Evolutionary conservation across 2,329 filamentous ascomycete genomes (phyloP).

Genomic region (Nothophoma quercina): DNA sequence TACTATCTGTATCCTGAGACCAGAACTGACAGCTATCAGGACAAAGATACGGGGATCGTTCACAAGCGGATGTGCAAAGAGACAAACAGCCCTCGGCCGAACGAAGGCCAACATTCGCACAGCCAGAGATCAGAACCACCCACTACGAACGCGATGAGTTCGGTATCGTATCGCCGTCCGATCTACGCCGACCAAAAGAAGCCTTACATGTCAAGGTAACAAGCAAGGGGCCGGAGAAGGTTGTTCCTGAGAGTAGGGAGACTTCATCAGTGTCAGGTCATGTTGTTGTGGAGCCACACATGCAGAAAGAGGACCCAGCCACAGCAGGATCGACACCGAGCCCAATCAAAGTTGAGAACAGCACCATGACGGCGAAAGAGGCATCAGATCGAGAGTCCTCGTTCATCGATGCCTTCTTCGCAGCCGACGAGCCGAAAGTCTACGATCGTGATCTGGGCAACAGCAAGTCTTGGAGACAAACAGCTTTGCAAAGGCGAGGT

Average conservation of each 20-base stretch:
- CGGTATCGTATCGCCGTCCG: slow-evolving; percentile 43
- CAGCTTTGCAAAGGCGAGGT: slow-evolving; percentile 25
- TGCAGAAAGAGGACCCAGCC: background rate
- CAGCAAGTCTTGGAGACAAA: slow-evolving; percentile 36
- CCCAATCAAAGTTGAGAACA: background rate
- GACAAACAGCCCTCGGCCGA: background rate
- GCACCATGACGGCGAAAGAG: background rate
- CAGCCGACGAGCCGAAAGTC: slow-evolving; percentile 11
- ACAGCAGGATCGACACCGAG: background rate
- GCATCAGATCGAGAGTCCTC: slow-evolving; percentile 20
- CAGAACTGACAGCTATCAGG: slow-evolving; percentile 1
- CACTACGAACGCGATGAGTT: slow-evolving; percentile 27
- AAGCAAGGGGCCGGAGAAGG: background rate
- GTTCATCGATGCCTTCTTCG: slow-evolving; percentile 38
- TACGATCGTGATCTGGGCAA: slow-evolving; percentile 6
- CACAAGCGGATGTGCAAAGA: background rate
- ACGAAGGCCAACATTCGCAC: slow-evolving; percentile 20
- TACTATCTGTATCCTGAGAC: background rate
- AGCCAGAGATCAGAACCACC: slow-evolving; percentile 24
- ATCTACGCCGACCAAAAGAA: slow-evolving; percentile 38
- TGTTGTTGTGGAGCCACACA: too few species aligned
- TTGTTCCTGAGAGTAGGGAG: background rate
- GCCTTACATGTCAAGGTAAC: slow-evolving; percentile 12
- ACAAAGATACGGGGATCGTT: background rate
- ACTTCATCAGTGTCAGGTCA: background rate